These are phyloP conservation scores for Boletus subcaerulescens DNA, from an alignment of 768 basidiomycete genomes.

Conservation along the genomic window DNA sequence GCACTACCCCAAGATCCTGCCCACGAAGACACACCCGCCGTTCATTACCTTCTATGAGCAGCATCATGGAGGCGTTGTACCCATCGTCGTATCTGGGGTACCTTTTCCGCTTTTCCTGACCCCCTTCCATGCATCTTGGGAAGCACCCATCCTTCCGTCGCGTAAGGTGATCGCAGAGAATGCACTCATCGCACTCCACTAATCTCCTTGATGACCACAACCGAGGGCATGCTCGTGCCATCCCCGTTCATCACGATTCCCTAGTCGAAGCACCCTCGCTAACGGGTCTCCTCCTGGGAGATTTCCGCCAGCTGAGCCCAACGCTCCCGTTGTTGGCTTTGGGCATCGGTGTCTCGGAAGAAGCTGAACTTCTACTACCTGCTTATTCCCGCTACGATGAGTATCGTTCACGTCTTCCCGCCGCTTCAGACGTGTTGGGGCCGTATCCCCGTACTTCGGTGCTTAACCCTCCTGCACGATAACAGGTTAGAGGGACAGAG, in stretches of 20 bases:
- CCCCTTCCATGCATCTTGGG: too few relatives aligned
- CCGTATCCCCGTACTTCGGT: conserved; percentile 12
- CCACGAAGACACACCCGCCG: conserved; percentile 1
- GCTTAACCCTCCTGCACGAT: too few relatives aligned
- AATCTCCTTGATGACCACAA: background rate
- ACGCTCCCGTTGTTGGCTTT: background rate
- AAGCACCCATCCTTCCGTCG: too few relatives aligned
- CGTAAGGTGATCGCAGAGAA: background rate
- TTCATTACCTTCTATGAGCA: conserved; percentile 9
- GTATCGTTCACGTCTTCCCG: background rate
- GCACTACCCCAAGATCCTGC: background rate
- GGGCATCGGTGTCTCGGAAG: conserved; percentile 5
- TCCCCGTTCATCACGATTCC: background rate
- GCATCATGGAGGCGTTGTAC: conserved; percentile 20
- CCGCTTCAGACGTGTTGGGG: conserved; percentile 13
- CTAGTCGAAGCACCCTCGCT: conserved; percentile 6
- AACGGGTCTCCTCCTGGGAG: conserved; percentile 4
- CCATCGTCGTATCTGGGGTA: too few relatives aligned
- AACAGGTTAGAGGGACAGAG: background rate
- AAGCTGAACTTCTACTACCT: conserved; percentile 11
- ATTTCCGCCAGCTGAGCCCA: background rate
- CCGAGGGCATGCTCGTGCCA: background rate
- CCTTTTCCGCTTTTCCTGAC: too few relatives aligned
- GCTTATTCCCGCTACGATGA: conserved; percentile 28
- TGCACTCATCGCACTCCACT: background rate